These are phyloP conservation scores for Volvox africanus DNA, from an alignment of 139 green algal species.

Conservation along the genomic window DNA sequence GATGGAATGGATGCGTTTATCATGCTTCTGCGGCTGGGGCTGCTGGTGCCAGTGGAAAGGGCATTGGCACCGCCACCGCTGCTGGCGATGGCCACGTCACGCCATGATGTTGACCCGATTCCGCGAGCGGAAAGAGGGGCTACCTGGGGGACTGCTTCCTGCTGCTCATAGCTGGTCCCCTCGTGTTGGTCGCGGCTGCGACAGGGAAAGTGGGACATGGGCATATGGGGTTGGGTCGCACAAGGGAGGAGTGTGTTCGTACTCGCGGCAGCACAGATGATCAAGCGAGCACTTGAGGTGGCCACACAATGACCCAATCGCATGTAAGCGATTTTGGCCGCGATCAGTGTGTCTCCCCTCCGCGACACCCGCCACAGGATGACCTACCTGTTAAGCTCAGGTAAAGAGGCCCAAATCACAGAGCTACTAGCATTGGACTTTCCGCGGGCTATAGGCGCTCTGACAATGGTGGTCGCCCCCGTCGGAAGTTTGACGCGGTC, in stretches of 20 bases:
- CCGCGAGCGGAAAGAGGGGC: background rate
- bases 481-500: slow-evolving; percentile 6
- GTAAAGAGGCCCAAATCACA: background rate
- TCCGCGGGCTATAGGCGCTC: background rate
- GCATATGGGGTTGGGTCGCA: too few relatives aligned
- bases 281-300: too few relatives aligned
- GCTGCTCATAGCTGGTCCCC: background rate
- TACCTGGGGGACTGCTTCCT: background rate
- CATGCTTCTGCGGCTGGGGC: background rate
- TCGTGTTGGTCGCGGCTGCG: background rate
- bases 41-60: background rate
- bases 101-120: background rate
- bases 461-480: slow-evolving; percentile 10
- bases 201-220: background rate
- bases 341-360: too few relatives aligned
- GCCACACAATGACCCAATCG: too few relatives aligned
- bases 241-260: too few relatives aligned
- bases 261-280: too few relatives aligned
- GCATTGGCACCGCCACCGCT: background rate
- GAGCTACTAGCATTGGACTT: background rate
- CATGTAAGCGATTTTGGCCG: too few relatives aligned
- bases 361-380: too few relatives aligned
- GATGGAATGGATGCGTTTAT: background rate
- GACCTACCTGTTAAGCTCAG: background rate
- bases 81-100: background rate